These are phyloP conservation scores for Brassica hybrid DNA, from an alignment of 441 rosid species.

Conservation along the genomic window DNA sequence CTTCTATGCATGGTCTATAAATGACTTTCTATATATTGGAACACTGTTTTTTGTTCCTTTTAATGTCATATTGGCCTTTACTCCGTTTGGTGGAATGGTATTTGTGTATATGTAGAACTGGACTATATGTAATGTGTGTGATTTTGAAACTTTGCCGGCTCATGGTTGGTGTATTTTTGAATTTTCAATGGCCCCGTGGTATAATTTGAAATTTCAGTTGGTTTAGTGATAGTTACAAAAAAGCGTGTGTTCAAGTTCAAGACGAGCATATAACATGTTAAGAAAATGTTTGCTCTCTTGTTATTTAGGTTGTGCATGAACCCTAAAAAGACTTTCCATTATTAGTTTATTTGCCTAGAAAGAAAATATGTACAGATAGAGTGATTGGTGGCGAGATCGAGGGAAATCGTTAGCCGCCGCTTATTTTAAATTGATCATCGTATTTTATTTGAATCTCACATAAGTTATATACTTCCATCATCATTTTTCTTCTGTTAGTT, in stretches of 20 bases:
- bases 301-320: neutral
- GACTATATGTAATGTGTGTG: neutral
- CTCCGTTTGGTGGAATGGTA: neutral
- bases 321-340: constrained; percentile 14
- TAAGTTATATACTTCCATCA: too few species aligned
- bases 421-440: constrained; percentile 22
- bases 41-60: constrained; percentile 7
- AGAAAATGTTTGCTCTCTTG: neutral
- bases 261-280: constrained; percentile 22
- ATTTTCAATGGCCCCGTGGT: neutral
- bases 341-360: neutral
- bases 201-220: constrained; percentile 10
- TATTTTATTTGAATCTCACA: too few species aligned
- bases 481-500: too few species aligned
- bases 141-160: constrained; percentile 13
- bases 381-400: constrained; percentile 77
- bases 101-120: neutral
- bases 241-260: neutral
- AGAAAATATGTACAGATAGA: constrained; percentile 31
- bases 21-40: constrained; percentile 23
- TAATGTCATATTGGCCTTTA: constrained; percentile 5
- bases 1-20: constrained; percentile 11
- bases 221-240: neutral
- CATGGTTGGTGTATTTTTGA: neutral
- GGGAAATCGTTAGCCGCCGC: constrained; percentile 66